A percentile compares a stretch with the other conserved stretches of the same genome.
phyloP scores from a whole-genome alignment of 352 stramenopile genomes.

The Phytophthora multivora region DNA sequence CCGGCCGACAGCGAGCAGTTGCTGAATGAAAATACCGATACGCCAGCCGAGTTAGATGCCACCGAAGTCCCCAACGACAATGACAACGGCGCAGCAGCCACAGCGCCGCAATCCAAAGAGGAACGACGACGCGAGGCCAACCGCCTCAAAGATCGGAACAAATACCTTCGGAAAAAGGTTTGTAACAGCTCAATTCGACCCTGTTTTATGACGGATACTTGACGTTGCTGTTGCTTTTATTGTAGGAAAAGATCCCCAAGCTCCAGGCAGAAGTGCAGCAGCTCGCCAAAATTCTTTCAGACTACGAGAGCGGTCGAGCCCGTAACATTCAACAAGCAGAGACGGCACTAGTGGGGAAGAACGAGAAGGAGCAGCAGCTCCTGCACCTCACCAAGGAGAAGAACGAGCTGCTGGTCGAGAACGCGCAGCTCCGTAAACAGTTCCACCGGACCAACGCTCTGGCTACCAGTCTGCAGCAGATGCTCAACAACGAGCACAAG shows the following conservation, averaged over 20 bases:
- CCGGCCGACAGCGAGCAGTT: slow-evolving; percentile 22
- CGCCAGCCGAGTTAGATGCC: background rate
- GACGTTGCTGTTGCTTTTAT: background rate
- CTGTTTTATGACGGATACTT: background rate
- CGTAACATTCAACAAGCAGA: background rate
- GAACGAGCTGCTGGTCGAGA: slow-evolving; percentile 29
- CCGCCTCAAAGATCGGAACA: slow-evolving; percentile 34
- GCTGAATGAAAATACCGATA: slow-evolving; percentile 7
- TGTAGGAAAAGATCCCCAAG: slow-evolving; percentile 27
- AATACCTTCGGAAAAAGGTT: slow-evolving; percentile 42
- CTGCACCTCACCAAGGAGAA: slow-evolving; percentile 23
- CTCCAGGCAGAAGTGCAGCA: slow-evolving; percentile 26
- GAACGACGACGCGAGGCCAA: slow-evolving; percentile 23
- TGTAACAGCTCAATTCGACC: background rate
- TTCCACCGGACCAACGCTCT: slow-evolving; percentile 23
- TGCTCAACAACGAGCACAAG: slow-evolving; percentile 40
- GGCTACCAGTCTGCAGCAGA: slow-evolving; percentile 21
- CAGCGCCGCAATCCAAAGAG: slow-evolving; percentile 17
- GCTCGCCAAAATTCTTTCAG: slow-evolving; percentile 17
- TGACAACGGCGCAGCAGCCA: background rate
- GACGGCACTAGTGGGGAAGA: background rate
- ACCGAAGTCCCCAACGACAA: slow-evolving; percentile 4
- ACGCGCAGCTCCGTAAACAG: slow-evolving; percentile 31
- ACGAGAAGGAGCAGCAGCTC: slow-evolving; percentile 17
- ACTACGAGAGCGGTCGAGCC: slow-evolving; percentile 14